Percentiles rank a stretch among this genome's conserved stretches.
Evolutionary conservation across 495 filamentous ascomycete genomes (phyloP).

Genomic region (Neurospora discreta): DNA sequence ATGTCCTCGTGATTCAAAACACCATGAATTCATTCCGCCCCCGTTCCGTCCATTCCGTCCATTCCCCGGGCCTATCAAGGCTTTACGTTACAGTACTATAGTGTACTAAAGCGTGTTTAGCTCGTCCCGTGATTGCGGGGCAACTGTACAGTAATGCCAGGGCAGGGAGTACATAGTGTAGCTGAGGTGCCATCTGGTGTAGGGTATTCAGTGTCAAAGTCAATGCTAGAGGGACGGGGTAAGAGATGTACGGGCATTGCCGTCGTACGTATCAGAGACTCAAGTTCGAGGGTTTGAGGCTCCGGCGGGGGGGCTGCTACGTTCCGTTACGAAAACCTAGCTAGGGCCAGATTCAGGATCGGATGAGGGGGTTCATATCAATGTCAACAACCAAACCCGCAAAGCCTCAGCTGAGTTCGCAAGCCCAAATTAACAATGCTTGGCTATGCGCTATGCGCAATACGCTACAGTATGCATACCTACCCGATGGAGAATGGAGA

Average conservation of each 20-base stretch:
- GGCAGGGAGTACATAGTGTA: neutral
- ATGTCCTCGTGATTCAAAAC: neutral
- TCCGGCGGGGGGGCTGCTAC: neutral
- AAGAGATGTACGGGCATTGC: neutral
- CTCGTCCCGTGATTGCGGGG: neutral
- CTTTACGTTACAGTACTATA: neutral
- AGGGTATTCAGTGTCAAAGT: neutral
- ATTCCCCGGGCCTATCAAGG: neutral
- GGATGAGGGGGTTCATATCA: neutral
- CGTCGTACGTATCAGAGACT: neutral
- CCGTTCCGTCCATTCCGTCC: neutral
- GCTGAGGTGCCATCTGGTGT: neutral
- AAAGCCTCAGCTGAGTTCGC: neutral
- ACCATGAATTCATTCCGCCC: neutral
- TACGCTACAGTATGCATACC: too few relatives aligned
- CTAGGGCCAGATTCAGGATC: neutral
- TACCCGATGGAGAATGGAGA: neutral
- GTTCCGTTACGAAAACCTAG: neutral
- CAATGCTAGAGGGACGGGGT: neutral
- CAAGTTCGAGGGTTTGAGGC: neutral
- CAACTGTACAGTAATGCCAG: neutral
- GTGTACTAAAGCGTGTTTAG: neutral
- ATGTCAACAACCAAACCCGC: neutral
- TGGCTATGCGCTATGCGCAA: neutral
- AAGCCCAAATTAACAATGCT: neutral